Conservation (phyloP, 768 basidiomycete genomes). For the Crepidotus variabilis region DNA sequence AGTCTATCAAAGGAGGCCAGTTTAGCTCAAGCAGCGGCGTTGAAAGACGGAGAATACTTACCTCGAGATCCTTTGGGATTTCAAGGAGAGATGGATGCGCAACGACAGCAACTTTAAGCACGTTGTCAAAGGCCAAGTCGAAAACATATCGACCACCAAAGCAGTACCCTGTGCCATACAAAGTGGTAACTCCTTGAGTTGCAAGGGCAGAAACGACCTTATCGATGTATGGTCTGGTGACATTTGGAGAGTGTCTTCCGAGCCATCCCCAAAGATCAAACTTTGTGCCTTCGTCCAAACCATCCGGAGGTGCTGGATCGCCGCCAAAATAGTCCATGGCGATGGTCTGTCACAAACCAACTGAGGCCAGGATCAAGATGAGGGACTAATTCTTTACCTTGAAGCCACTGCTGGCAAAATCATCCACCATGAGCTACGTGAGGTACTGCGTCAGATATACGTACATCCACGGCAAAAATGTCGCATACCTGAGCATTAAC, state of each 20-base stretch:
- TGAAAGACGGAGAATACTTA: slow-evolving; percentile 16
- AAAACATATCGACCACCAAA: slow-evolving; percentile 66
- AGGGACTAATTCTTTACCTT: too few relatives aligned
- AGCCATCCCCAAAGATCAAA: slow-evolving; percentile 45
- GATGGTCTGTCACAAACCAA: slow-evolving; percentile 17
- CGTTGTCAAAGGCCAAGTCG: slow-evolving; percentile 56
- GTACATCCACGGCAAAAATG: not conserved
- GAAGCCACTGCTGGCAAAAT: slow-evolving; percentile 42
- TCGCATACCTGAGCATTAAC: slow-evolving; percentile 32
- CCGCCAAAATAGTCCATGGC: slow-evolving; percentile 39
- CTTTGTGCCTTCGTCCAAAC: slow-evolving; percentile 25
- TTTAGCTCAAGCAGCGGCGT: not conserved
- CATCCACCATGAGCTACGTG: slow-evolving; percentile 27
- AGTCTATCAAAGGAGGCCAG: slow-evolving; percentile 31
- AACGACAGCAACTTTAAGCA: slow-evolving; percentile 44
- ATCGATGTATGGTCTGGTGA: slow-evolving; percentile 48
- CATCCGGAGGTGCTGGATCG: slow-evolving; percentile 35
- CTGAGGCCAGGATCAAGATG: too few relatives aligned
- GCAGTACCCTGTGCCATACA: slow-evolving; percentile 69
- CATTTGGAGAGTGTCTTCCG: slow-evolving; percentile 29
- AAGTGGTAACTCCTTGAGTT: slow-evolving; percentile 49
- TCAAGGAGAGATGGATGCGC: slow-evolving; percentile 62
- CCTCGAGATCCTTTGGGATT: slow-evolving; percentile 60
- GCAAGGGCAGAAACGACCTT: slow-evolving; percentile 56
- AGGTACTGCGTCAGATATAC: not conserved